These are phyloP conservation scores for Blastobotrys indianensis DNA, from an alignment of 1,139 yeast species.

Conservation along the genomic window DNA sequence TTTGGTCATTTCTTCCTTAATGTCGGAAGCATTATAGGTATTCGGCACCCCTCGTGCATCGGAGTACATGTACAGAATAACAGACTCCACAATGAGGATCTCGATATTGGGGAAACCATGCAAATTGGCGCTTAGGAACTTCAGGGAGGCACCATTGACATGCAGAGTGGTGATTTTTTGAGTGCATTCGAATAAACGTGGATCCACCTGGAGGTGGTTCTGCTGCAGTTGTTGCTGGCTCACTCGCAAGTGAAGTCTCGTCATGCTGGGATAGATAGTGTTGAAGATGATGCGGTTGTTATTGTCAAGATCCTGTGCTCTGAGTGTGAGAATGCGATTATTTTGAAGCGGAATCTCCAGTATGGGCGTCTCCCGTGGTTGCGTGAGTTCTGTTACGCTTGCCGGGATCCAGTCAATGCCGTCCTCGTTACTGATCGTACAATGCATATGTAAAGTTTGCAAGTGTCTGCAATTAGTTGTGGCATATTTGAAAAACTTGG, in stretches of 20 bases:
- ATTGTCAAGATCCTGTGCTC: conserved; percentile 4
- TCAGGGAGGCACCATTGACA: conserved; percentile 8
- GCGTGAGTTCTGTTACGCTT: conserved; percentile 6
- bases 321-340: background rate
- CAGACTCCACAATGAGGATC: conserved; percentile 7
- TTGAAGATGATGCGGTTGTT: background rate
- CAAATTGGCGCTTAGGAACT: conserved; percentile 2
- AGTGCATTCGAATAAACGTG: background rate
- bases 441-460: conserved; percentile 3
- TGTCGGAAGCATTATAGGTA: conserved; percentile 6
- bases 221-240: background rate
- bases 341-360: background rate
- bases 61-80: conserved; percentile 3
- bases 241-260: conserved; percentile 6
- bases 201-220: background rate
- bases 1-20: conserved; percentile 6
- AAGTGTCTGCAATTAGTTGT: conserved; percentile 3
- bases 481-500: conserved; percentile 7
- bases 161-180: conserved; percentile 4
- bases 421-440: conserved; percentile 3
- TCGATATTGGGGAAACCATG: conserved; percentile 8
- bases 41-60: conserved; percentile 5
- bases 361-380: conserved; percentile 5
- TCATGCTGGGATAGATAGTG: conserved; percentile 4
- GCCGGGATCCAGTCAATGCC: conserved; percentile 6